Percentiles rank a stretch among this genome's conserved stretches.
phyloP scores from a whole-genome alignment of 1,284 basidiomycete species.

The Trametes pubescens region DNA sequence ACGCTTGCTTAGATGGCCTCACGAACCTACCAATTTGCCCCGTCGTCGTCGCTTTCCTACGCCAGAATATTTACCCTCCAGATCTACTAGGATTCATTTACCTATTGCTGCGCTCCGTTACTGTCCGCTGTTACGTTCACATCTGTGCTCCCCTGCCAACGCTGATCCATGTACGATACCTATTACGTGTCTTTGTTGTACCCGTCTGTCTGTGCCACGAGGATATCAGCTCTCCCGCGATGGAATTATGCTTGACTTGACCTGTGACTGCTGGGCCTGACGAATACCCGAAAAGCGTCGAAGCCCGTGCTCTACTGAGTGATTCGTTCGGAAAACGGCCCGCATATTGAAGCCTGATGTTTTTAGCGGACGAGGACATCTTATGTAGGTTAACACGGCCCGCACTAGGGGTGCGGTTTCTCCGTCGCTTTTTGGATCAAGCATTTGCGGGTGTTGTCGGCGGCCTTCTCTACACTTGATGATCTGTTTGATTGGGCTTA shows the following conservation, averaged over 20 bases:
- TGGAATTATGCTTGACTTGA: not conserved
- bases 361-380: no score
- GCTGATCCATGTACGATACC: conserved; percentile 18
- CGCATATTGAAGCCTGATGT: no score
- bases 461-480: no score
- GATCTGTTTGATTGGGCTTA: no score
- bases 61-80: conserved; percentile 5
- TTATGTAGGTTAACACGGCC: no score
- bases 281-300: no score
- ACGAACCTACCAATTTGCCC: not conserved
- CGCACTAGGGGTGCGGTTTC: no score
- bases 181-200: conserved; percentile 20
- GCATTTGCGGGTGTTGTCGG: no score
- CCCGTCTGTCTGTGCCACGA: conserved; percentile 15
- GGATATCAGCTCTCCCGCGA: conserved; percentile 18
- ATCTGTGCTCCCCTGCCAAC: conserved; percentile 5
- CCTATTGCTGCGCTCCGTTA: not conserved
- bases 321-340: no score
- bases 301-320: no score
- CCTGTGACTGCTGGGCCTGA: no score
- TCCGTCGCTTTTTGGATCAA: no score
- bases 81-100: not conserved
- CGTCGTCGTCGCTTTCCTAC: not conserved
- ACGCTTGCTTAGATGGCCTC: conserved; percentile 13
- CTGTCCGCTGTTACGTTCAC: not conserved